These are phyloP conservation scores for Amauroascus niger DNA, from an alignment of 2,329 filamentous ascomycete species.

Conservation along the genomic window DNA sequence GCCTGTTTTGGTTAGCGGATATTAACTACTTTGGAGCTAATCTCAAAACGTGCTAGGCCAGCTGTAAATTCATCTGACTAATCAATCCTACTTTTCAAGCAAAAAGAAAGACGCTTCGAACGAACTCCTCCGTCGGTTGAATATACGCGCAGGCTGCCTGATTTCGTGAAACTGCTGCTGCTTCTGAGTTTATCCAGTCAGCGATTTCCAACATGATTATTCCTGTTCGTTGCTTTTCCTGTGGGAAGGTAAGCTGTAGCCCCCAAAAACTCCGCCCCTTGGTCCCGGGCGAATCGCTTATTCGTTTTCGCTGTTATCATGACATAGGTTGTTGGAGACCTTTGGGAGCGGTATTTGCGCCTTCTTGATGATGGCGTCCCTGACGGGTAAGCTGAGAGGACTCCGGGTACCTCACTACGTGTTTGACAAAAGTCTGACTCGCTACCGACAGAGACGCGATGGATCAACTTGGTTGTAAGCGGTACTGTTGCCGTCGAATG, in stretches of 20 bases:
- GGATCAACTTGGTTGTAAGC: conserved; percentile 83
- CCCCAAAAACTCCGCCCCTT: neutral
- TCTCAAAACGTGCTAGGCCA: neutral
- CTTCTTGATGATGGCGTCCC: conserved; percentile 68
- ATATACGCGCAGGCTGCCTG: too few species aligned
- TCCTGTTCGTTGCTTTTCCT: conserved; percentile 95
- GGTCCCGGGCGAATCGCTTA: neutral
- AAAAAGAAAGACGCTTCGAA: neutral
- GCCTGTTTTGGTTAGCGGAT: neutral
- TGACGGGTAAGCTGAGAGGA: conserved; percentile 53
- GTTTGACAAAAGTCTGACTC: neutral
- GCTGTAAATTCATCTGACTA: neutral
- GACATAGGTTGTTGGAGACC: conserved; percentile 93
- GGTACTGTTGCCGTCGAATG: conserved; percentile 98
- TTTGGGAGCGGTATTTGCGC: conserved; percentile 92
- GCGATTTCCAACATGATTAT: conserved; percentile 68
- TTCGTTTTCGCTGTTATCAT: conserved; percentile 14
- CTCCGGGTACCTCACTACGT: neutral
- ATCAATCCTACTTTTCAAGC: neutral
- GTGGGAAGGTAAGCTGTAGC: conserved; percentile 67
- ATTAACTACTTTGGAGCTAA: neutral
- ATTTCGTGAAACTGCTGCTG: neutral
- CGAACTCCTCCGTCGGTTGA: too few species aligned
- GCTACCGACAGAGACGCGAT: conserved; percentile 66
- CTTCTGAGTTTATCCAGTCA: neutral